Conservation (phyloP, 768 basidiomycete species). For the Lentinula detonsa region DNA sequence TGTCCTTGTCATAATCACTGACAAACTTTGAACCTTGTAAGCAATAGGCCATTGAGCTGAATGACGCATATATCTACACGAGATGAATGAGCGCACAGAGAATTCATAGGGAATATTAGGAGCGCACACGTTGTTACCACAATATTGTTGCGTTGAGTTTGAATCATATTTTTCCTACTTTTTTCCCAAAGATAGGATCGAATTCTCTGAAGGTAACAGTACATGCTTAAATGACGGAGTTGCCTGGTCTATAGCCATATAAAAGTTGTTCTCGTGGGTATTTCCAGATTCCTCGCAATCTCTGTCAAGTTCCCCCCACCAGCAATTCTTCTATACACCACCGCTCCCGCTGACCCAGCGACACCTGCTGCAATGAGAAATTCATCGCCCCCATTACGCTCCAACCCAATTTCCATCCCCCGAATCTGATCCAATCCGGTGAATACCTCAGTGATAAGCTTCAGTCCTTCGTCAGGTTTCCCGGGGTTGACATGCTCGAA, state of each 20-base stretch:
- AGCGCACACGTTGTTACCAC: no score
- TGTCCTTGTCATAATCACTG: background rate
- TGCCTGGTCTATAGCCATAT: slow-evolving; percentile 30
- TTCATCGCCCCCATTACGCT: slow-evolving; percentile 39
- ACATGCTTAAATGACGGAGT: no score
- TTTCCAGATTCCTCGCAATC: slow-evolving; percentile 43
- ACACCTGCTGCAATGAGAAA: slow-evolving; percentile 49
- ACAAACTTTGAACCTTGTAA: no score
- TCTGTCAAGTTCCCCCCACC: slow-evolving; percentile 44
- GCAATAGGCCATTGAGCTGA: no score
- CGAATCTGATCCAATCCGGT: slow-evolving; percentile 60
- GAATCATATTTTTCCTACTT: no score
- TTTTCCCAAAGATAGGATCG: no score
- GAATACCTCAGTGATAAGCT: slow-evolving; percentile 43
- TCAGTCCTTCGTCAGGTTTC: slow-evolving; percentile 19
- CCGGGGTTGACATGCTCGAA: slow-evolving; percentile 33
- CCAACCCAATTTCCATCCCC: slow-evolving; percentile 57
- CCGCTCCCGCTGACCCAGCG: slow-evolving; percentile 47
- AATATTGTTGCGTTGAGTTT: no score
- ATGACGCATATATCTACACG: no score
- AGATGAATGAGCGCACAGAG: no score
- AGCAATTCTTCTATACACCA: slow-evolving; percentile 44
- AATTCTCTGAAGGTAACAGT: no score
- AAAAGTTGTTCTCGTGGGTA: slow-evolving; percentile 47
- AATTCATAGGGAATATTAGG: no score